These are phyloP conservation scores for Clitocybe nebularis DNA, from an alignment of 1,284 basidiomycete species.

Conservation along the genomic window DNA sequence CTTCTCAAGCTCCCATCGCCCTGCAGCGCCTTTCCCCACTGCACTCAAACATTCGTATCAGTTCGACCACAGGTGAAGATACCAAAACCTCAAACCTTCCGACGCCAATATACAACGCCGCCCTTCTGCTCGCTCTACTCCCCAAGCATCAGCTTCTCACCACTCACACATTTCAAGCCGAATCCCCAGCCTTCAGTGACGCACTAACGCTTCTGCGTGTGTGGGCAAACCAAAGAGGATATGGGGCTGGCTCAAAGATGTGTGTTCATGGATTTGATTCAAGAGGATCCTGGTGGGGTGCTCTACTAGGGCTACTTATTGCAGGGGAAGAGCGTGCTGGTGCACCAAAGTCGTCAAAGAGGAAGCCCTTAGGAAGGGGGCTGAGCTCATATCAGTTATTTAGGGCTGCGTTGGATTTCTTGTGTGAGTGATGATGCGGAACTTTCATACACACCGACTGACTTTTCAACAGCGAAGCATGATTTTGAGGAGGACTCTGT, in stretches of 20 bases:
- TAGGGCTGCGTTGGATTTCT: constrained; percentile 74
- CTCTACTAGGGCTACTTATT: constrained; percentile 69
- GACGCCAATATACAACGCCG: constrained; percentile 80
- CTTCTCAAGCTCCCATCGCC: constrained; percentile 58
- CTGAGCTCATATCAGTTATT: constrained; percentile 88
- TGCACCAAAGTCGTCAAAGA: constrained; percentile 29
- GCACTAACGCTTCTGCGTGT: constrained; percentile 80
- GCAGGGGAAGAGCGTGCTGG: constrained; percentile 57
- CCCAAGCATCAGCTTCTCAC: constrained; percentile 69
- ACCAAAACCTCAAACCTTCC: constrained; percentile 27
- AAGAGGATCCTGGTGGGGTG: constrained; percentile 67
- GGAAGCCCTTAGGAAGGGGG: constrained; percentile 63
- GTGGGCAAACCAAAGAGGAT: constrained; percentile 90
- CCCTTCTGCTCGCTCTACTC: constrained; percentile 65
- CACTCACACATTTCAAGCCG: constrained; percentile 61
- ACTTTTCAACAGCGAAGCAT: constrained; percentile 57
- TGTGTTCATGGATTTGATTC: constrained; percentile 69
- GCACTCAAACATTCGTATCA: constrained; percentile 65
- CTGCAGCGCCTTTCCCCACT: constrained; percentile 69
- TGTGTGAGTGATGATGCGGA: constrained; percentile 45
- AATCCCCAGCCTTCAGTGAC: constrained; percentile 66
- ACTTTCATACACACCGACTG: constrained; percentile 4
- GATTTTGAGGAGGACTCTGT: constrained; percentile 62
- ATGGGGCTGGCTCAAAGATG: constrained; percentile 48
- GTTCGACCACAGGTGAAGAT: constrained; percentile 20